phyloP scores from a whole-genome alignment of 2,329 filamentous ascomycete species.

The Phaeosphaeriaceae sp. region DNA sequence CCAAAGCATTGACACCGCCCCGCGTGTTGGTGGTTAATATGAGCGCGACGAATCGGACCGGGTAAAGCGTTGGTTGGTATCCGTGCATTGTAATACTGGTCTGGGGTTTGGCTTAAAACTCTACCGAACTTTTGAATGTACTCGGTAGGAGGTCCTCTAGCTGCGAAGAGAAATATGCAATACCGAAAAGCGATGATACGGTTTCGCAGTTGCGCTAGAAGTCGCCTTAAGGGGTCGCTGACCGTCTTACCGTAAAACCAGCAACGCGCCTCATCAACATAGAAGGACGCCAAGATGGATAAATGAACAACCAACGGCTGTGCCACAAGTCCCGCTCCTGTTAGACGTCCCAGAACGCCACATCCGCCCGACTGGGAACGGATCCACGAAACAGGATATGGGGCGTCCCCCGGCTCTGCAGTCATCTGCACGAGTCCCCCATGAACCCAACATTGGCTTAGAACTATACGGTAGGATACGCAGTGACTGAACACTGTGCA shows the following conservation, averaged over 20 bases:
- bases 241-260: background rate
- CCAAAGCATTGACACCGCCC: constrained; percentile 13
- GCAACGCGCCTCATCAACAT: constrained; percentile 4
- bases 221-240: background rate
- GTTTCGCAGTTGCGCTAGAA: background rate
- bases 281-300: constrained; percentile 15
- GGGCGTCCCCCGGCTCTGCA: background rate
- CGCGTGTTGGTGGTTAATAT: constrained; percentile 19
- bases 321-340: constrained; percentile 2
- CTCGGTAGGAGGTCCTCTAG: background rate
- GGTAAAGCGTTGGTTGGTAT: background rate
- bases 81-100: constrained; percentile 1
- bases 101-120: background rate
- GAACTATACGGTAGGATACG: constrained; percentile 2
- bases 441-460: background rate
- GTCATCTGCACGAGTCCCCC: background rate
- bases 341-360: constrained; percentile 4
- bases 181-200: background rate
- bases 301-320: constrained; percentile 9
- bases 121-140: background rate
- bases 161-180: background rate
- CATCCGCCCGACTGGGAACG: constrained; percentile 7
- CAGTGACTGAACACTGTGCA: background rate
- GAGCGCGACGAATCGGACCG: constrained; percentile 9
- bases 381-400: background rate